phyloP scores from a whole-genome alignment of 352 stramenopile genomes.

The Pythium aristosporum region DNA sequence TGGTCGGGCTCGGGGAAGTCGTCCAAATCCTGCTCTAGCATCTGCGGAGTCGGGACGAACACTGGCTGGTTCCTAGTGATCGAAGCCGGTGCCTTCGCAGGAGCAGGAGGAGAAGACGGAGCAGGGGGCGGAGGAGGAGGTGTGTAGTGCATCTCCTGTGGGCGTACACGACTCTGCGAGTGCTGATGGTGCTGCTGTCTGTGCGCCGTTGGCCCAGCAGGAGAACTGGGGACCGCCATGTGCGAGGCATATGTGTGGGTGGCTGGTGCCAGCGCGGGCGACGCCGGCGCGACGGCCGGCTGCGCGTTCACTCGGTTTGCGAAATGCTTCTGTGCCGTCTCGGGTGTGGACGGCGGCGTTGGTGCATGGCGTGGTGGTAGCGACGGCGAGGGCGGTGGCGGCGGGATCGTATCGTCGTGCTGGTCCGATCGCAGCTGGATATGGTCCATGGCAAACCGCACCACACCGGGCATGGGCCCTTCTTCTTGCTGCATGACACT shows the following conservation, averaged over 20 bases:
- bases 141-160: background rate
- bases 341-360: conserved; percentile 2
- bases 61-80: background rate
- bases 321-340: background rate
- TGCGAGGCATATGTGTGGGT: conserved; percentile 2
- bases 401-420: background rate
- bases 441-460: conserved; percentile 15
- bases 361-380: conserved; percentile 4
- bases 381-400: conserved; percentile 10
- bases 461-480: conserved; percentile 13
- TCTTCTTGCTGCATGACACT: conserved; percentile 14
- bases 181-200: background rate
- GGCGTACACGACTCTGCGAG: background rate
- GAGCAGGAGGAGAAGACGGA: background rate
- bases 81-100: background rate
- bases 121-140: background rate
- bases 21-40: conserved; percentile 8
- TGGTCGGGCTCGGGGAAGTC: conserved; percentile 13
- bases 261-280: background rate
- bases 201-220: background rate
- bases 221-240: background rate
- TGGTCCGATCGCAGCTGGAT: conserved; percentile 30
- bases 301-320: conserved; percentile 1
- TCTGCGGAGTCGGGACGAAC: background rate
- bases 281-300: background rate